A percentile compares a stretch with the other conserved stretches of the same genome.
These are phyloP conservation scores for Plasmodium malariae DNA, from an alignment of 169 alveolate genomes.

Conservation along the genomic window DNA sequence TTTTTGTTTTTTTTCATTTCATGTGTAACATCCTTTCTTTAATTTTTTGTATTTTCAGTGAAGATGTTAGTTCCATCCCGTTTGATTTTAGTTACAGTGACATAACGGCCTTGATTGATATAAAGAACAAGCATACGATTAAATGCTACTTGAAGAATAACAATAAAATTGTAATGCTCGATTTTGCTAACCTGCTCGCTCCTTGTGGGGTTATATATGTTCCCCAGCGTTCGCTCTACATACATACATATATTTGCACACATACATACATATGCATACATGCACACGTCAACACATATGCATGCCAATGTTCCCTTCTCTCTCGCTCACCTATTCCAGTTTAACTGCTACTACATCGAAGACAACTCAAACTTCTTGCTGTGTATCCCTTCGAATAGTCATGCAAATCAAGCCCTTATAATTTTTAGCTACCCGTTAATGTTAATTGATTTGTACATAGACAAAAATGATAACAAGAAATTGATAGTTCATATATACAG, in stretches of 20 bases:
- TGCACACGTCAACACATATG: neutral
- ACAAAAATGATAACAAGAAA: constrained; percentile 68
- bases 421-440: constrained; percentile 66
- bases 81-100: constrained; percentile 27
- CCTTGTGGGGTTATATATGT: no score
- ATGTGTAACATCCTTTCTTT: neutral
- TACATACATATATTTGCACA: neutral
- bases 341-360: constrained; percentile 70
- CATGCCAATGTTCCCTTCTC: neutral
- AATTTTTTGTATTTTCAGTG: constrained; percentile 12
- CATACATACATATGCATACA: neutral
- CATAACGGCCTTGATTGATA: constrained; percentile 57
- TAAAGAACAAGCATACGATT: constrained; percentile 69
- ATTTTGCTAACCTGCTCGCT: no score
- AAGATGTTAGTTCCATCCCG: constrained; percentile 14
- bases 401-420: constrained; percentile 54
- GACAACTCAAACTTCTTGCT: constrained; percentile 50
- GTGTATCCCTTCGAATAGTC: constrained; percentile 68
- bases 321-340: constrained; percentile 11
- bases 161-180: constrained; percentile 53
- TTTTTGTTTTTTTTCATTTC: neutral
- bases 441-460: constrained; percentile 66
- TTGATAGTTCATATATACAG: constrained; percentile 50
- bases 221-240: neutral
- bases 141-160: constrained; percentile 73